A percentile compares a stretch with the other conserved stretches of the same genome.
These are phyloP conservation scores for Coffea eugenioides DNA, from an alignment of 257 asterid genomes.

Conservation along the genomic window DNA sequence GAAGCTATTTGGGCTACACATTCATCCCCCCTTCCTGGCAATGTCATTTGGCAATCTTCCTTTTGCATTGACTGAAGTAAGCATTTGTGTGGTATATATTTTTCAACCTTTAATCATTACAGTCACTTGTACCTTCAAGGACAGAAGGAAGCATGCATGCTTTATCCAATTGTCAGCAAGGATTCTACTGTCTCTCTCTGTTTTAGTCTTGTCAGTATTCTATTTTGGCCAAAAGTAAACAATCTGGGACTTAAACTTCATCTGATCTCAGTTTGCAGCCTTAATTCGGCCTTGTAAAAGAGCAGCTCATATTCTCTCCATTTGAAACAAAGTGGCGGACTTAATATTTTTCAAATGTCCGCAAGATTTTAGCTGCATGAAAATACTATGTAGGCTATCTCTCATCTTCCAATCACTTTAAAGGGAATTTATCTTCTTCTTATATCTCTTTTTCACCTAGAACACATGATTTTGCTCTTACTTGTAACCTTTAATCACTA, in stretches of 20 bases:
- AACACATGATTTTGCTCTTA: too few species aligned
- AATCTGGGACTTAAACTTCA: background rate
- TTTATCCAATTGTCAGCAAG: background rate
- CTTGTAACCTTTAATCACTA: too few species aligned
- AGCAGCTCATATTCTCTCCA: background rate
- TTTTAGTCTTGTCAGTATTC: background rate
- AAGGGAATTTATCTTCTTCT: too few species aligned
- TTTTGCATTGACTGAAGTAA: constrained; percentile 58
- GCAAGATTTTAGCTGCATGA: too few species aligned
- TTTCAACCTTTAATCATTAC: background rate
- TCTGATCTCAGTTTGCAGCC: background rate
- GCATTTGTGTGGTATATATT: background rate
- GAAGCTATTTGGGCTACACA: constrained; percentile 61
- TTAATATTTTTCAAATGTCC: too few species aligned
- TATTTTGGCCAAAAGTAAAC: background rate
- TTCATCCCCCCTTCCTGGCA: constrained; percentile 47
- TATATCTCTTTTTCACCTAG: too few species aligned
- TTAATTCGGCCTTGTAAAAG: too few species aligned
- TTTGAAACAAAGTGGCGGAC: background rate
- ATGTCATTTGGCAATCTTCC: constrained; percentile 53
- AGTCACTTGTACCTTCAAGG: background rate
- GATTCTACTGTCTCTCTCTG: background rate
- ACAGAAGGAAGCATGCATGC: background rate
- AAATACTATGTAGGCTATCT: too few species aligned
- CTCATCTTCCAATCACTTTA: background rate